These are phyloP conservation scores for Centella asiatica DNA, from an alignment of 129 eudicot species.

Conservation along the genomic window DNA sequence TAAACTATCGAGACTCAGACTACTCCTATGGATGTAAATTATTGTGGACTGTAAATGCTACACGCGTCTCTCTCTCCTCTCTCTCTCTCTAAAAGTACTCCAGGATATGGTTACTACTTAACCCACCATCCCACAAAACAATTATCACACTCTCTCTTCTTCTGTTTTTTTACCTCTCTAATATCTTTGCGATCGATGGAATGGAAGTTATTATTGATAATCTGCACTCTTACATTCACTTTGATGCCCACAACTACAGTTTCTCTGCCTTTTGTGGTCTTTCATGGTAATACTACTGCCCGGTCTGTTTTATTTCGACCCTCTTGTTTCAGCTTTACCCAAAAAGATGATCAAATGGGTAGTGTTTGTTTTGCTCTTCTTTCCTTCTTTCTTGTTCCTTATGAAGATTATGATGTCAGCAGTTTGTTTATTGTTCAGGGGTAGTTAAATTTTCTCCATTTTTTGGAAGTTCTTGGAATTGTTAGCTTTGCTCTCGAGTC, in stretches of 20 bases:
- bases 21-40: neutral
- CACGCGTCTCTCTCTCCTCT: neutral
- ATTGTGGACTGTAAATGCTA: neutral
- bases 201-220: neutral
- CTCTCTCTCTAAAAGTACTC: too few relatives aligned
- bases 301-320: neutral
- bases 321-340: neutral
- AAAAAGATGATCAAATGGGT: neutral
- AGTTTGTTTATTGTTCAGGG: too few relatives aligned
- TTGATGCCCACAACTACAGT: constrained; percentile 29
- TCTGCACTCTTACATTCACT: constrained; percentile 18
- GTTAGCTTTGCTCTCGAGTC: too few relatives aligned
- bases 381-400: too few relatives aligned
- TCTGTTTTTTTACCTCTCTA: too few relatives aligned
- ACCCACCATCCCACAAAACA: too few relatives aligned
- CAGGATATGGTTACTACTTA: too few relatives aligned
- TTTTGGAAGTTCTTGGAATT: too few relatives aligned
- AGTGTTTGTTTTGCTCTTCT: neutral
- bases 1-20: too few relatives aligned
- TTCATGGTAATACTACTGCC: constrained; percentile 49
- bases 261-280: constrained; percentile 75
- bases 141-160: too few relatives aligned
- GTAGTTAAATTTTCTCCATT: too few relatives aligned
- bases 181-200: constrained; percentile 9
- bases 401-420: too few relatives aligned